These are phyloP conservation scores for Buxus sempervirens DNA, from an alignment of 164 flowering plant species.

Conservation along the genomic window DNA sequence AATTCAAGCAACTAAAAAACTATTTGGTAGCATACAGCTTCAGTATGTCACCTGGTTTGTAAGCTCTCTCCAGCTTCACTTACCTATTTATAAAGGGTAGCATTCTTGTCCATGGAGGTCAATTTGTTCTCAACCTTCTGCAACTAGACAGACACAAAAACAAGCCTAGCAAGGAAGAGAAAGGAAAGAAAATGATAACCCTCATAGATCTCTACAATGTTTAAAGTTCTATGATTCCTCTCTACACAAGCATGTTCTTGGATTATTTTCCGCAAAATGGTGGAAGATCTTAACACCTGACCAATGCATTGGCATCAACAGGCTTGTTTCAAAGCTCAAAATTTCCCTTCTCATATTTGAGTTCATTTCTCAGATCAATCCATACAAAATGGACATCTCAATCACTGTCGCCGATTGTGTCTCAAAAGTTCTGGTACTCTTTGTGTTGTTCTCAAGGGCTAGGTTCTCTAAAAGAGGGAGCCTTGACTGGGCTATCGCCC, in stretches of 20 bases:
- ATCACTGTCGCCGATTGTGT: constrained; percentile 35
- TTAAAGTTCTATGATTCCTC: constrained; percentile 33
- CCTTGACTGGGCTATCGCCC: constrained; percentile 38
- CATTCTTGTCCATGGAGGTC: too few species aligned
- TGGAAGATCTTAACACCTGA: constrained; percentile 34
- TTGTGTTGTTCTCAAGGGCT: constrained; percentile 26
- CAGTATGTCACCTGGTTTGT: too few species aligned
- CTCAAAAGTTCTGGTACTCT: constrained; percentile 23
- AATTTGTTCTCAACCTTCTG: too few species aligned
- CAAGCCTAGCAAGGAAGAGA: too few species aligned
- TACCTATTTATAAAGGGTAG: too few species aligned
- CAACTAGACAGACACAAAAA: too few species aligned
- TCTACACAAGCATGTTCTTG: constrained; percentile 38
- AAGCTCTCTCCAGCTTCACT: too few species aligned
- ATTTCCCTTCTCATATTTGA: constrained; percentile 39
- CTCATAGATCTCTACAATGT: constrained; percentile 31
- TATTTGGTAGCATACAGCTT: too few species aligned
- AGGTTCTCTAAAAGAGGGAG: constrained; percentile 20
- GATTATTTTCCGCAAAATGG: constrained; percentile 39
- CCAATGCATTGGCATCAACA: constrained; percentile 43
- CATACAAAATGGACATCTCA: constrained; percentile 29
- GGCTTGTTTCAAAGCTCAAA: constrained; percentile 34
- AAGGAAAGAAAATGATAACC: constrained; percentile 24
- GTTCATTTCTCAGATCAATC: constrained; percentile 34
- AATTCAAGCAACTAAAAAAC: too few species aligned